Evolutionary conservation across 139 green algal genomes (phyloP).

Genomic region (Chlorella sp.): DNA sequence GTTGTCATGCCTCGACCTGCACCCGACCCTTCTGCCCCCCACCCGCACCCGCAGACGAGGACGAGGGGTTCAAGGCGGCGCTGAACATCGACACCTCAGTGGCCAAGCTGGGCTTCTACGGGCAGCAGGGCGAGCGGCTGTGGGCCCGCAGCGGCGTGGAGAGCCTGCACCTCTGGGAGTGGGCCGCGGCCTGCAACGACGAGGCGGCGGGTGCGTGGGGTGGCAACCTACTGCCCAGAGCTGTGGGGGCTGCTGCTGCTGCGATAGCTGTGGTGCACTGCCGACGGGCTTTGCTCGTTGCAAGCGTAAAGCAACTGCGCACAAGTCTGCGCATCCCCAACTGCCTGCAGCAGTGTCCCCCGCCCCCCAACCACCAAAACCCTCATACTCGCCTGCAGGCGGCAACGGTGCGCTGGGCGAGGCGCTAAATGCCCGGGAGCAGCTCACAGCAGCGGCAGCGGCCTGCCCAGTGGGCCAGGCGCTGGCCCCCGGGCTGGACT

Average conservation of each 20-base stretch:
- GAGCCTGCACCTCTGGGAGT: slow-evolving; percentile 84
- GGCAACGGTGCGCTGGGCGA: slow-evolving; percentile 60
- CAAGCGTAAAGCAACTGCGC: too few relatives aligned
- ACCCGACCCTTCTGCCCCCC: not conserved
- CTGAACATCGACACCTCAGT: slow-evolving; percentile 79
- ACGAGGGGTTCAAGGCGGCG: slow-evolving; percentile 73
- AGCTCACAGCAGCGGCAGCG: slow-evolving; percentile 25
- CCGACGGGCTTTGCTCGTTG: not conserved
- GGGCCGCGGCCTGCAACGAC: slow-evolving; percentile 62
- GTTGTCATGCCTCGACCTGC: too few relatives aligned
- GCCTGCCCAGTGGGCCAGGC: slow-evolving; percentile 2
- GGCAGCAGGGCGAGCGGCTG: slow-evolving; percentile 45
- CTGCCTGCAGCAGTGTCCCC: too few relatives aligned
- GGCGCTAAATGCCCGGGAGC: slow-evolving; percentile 49
- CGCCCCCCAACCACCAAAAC: too few relatives aligned
- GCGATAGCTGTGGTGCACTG: not conserved
- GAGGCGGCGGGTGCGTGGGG: slow-evolving; percentile 44
- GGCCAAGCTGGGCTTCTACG: slow-evolving; percentile 76
- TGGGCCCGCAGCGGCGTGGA: slow-evolving; percentile 77
- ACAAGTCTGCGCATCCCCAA: too few relatives aligned
- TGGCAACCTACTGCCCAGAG: too few relatives aligned
- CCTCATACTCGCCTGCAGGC: slow-evolving; percentile 32
- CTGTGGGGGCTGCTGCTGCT: not conserved
- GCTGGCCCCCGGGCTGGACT: slow-evolving; percentile 53
- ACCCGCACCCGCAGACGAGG: slow-evolving; percentile 53